Evolutionary conservation across 306 rosid genomes (phyloP).

Genomic region (Lablab purpureus): DNA sequence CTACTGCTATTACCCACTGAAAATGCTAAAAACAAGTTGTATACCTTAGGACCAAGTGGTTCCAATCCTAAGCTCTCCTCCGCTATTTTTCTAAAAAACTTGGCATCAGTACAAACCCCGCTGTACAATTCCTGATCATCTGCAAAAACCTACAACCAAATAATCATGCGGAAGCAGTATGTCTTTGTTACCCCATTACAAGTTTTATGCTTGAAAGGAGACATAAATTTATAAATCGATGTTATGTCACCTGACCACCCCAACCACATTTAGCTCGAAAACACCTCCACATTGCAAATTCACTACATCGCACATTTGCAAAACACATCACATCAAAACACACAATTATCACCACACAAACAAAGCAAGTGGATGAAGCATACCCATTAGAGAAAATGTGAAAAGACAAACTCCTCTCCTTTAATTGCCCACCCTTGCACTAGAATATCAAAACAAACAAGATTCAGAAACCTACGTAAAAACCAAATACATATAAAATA

Average conservation of each 20-base stretch:
- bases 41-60: slow-evolving; percentile 81
- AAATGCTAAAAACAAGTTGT: slow-evolving; percentile 25
- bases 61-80: slow-evolving; percentile 70
- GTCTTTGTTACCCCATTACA: slow-evolving; percentile 22
- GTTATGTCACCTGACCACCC: slow-evolving; percentile 78
- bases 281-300: slow-evolving; percentile 95
- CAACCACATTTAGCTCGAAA: slow-evolving; percentile 76
- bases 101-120: slow-evolving; percentile 41
- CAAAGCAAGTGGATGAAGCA: slow-evolving; percentile 40
- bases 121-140: slow-evolving; percentile 53
- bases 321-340: slow-evolving; percentile 36
- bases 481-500: slow-evolving; percentile 18
- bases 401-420: slow-evolving; percentile 90
- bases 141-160: slow-evolving; percentile 66
- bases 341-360: not conserved
- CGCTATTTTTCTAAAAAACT: slow-evolving; percentile 49
- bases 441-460: slow-evolving; percentile 44
- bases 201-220: slow-evolving; percentile 37
- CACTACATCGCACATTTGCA: slow-evolving; percentile 55
- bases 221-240: slow-evolving; percentile 3
- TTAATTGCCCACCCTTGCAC: slow-evolving; percentile 83
- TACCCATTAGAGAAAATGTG: slow-evolving; percentile 77
- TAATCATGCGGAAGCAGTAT: slow-evolving; percentile 37
- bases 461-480: slow-evolving; percentile 27
- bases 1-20: slow-evolving; percentile 19